These are phyloP conservation scores for Ensete ventricosum DNA, from an alignment of 176 grass and related monocot species.

Conservation along the genomic window DNA sequence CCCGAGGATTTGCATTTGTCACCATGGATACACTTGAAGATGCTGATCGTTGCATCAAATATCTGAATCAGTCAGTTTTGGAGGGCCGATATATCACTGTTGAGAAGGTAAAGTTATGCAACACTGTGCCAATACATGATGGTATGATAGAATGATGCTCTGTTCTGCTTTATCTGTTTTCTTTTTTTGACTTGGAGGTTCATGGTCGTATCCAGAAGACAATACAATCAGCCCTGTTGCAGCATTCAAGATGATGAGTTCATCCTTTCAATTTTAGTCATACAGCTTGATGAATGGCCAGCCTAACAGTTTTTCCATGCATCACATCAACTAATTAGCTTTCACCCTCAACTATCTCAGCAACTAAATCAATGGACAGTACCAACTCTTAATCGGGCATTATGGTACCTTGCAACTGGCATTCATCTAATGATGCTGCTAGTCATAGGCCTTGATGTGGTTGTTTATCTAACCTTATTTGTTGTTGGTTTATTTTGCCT, in stretches of 20 bases:
- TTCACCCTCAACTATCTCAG: slow-evolving; percentile 5
- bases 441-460: background rate
- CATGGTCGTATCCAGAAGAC: slow-evolving; percentile 1
- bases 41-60: slow-evolving; percentile 6
- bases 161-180: background rate
- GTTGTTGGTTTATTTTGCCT: background rate
- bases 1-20: slow-evolving; percentile 13
- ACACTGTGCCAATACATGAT: background rate
- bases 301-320: slow-evolving; percentile 1
- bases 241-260: slow-evolving; percentile 13
- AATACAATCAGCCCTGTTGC: slow-evolving; percentile 1
- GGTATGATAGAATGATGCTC: too few relatives aligned
- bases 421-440: slow-evolving; percentile 1
- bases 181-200: slow-evolving; percentile 2
- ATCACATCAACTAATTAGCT: slow-evolving; percentile 13
- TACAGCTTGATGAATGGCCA: slow-evolving; percentile 12
- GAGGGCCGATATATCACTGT: slow-evolving; percentile 18
- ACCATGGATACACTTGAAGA: slow-evolving; percentile 8
- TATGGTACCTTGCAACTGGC: slow-evolving; percentile 10
- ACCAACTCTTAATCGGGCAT: slow-evolving; percentile 4
- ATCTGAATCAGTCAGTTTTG: slow-evolving; percentile 11
- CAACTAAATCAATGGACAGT: slow-evolving; percentile 5
- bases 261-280: slow-evolving; percentile 12
- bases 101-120: background rate
- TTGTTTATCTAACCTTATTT: background rate